Conservation (phyloP, 352 stramenopile genomes). For the Aphanomyces invadans region DNA sequence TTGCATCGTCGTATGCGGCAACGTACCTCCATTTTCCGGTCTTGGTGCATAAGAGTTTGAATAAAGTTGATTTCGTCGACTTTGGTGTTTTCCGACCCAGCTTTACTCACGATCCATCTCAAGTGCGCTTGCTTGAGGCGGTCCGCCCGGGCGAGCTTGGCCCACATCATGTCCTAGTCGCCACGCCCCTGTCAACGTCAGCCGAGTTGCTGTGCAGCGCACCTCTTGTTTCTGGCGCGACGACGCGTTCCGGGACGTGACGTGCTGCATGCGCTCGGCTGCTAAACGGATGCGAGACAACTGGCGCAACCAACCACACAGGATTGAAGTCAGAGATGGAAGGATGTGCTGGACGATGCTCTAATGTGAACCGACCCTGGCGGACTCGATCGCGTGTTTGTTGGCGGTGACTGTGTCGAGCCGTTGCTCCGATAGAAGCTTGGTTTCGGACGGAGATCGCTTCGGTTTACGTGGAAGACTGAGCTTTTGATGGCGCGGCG, state of each 20-base stretch:
- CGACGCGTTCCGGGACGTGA: conserved; percentile 18
- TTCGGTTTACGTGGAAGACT: conserved; percentile 23
- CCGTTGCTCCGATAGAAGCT: conserved; percentile 22
- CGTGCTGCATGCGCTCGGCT: conserved; percentile 21
- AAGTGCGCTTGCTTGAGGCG: conserved; percentile 22
- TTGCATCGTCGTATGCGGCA: too few species aligned
- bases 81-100: conserved; percentile 24
- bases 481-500: conserved; percentile 14
- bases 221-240: conserved; percentile 23
- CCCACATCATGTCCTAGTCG: conserved; percentile 20
- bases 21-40: conserved; percentile 23
- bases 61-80: conserved; percentile 26
- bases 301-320: not conserved
- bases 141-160: conserved; percentile 16
- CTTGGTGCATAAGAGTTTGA: conserved; percentile 22
- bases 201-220: not conserved
- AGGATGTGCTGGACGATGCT: too few species aligned
- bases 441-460: conserved; percentile 22
- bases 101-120: conserved; percentile 20
- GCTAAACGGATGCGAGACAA: conserved; percentile 21
- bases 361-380: conserved; percentile 10
- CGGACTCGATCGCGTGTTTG: conserved; percentile 25
- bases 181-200: not conserved
- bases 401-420: conserved; percentile 22
- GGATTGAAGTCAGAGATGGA: too few species aligned